phyloP scores from a whole-genome alignment of 345 rosid species.

The Salix dunnii region DNA sequence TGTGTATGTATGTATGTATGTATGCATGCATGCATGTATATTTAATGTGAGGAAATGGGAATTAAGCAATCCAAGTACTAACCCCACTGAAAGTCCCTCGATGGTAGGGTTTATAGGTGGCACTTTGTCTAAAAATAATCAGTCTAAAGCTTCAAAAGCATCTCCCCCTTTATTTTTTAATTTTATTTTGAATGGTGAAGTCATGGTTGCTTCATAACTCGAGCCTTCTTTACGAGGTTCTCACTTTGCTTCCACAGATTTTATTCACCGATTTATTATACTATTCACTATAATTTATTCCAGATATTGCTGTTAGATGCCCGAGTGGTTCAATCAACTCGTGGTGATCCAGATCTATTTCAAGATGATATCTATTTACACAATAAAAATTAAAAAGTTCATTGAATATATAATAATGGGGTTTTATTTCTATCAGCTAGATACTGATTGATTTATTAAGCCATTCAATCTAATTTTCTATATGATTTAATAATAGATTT shows the following conservation, averaged over 20 bases:
- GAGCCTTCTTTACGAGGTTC: constrained; percentile 6
- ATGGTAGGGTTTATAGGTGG: constrained; percentile 16
- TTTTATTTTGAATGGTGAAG: constrained; percentile 12
- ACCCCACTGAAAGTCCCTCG: constrained; percentile 17
- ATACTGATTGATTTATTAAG: too few relatives aligned
- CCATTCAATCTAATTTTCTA: too few relatives aligned
- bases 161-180: neutral
- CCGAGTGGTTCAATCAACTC: too few relatives aligned
- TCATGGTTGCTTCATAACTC: constrained; percentile 4
- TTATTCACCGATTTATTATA: neutral
- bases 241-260: constrained; percentile 13
- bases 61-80: constrained; percentile 1
- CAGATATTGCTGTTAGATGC: too few relatives aligned
- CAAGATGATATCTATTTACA: too few relatives aligned
- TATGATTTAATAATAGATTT: too few relatives aligned
- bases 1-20: too few relatives aligned
- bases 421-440: too few relatives aligned
- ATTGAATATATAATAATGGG: too few relatives aligned
- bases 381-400: too few relatives aligned
- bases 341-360: too few relatives aligned
- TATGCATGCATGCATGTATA: neutral
- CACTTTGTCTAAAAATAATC: constrained; percentile 5
- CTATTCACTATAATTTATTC: neutral
- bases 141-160: constrained; percentile 24
- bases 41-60: neutral